Evolutionary conservation across 2,329 filamentous ascomycete species (phyloP).

Genomic region (Thermoascus crustaceus): DNA sequence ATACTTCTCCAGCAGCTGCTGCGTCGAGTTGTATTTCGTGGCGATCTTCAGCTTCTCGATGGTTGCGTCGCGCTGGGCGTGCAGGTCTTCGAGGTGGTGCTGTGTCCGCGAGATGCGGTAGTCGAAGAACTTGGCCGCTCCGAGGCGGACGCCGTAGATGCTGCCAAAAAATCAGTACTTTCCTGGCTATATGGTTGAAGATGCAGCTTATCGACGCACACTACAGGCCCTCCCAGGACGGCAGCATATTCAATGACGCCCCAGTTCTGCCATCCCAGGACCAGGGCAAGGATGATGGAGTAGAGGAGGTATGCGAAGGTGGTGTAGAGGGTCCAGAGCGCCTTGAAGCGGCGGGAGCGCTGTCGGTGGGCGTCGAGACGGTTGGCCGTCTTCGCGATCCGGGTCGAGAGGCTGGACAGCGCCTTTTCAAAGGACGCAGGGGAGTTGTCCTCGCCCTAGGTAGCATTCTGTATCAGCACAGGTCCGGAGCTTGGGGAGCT

Average conservation of each 20-base stretch:
- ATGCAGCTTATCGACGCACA: constrained; percentile 45
- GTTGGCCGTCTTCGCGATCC: constrained; percentile 67
- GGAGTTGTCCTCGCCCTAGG: constrained; percentile 71
- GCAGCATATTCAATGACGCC: constrained; percentile 68
- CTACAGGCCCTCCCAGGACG: constrained; percentile 66
- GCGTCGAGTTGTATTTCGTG: constrained; percentile 92
- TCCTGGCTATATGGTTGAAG: constrained; percentile 2
- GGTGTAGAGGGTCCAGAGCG: constrained; percentile 83
- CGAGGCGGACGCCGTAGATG: constrained; percentile 68
- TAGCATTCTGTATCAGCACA: no score
- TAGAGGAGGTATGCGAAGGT: constrained; percentile 86
- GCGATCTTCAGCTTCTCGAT: constrained; percentile 92
- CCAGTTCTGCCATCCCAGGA: constrained; percentile 76
- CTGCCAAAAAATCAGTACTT: constrained; percentile 38
- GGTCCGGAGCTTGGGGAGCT: constrained; percentile 1
- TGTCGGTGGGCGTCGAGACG: constrained; percentile 66
- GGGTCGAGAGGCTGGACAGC: constrained; percentile 69
- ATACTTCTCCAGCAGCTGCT: constrained; percentile 90
- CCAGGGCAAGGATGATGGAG: constrained; percentile 69
- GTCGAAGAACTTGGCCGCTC: constrained; percentile 64
- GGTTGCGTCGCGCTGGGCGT: constrained; percentile 72
- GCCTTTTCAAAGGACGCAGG: constrained; percentile 90
- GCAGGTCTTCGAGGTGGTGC: constrained; percentile 61
- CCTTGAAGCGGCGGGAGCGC: constrained; percentile 67
- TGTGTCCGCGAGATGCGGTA: constrained; percentile 68